Conservation (phyloP, 352 stramenopile genomes). For the Pythium oligandrum region DNA sequence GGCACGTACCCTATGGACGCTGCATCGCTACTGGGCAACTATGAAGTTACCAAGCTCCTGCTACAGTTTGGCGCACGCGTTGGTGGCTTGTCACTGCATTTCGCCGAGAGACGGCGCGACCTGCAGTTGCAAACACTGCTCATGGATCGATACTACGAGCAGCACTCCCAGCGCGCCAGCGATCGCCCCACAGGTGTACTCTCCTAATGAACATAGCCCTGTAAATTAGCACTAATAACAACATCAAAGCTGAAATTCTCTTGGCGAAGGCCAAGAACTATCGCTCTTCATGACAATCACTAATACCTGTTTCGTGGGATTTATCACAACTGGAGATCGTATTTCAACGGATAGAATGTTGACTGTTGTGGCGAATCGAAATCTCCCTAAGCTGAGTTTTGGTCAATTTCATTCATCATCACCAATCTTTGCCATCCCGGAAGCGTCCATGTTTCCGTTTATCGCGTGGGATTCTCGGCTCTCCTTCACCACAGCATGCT, state of each 20-base stretch:
- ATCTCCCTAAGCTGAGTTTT: neutral
- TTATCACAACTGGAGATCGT: too few relatives aligned
- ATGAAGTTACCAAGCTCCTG: constrained; percentile 51
- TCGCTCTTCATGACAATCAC: too few relatives aligned
- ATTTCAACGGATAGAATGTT: too few relatives aligned
- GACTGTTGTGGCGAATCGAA: too few relatives aligned
- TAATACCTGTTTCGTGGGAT: too few relatives aligned
- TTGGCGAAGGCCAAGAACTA: neutral
- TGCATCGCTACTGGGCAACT: constrained; percentile 56
- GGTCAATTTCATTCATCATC: neutral
- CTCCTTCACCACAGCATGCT: too few relatives aligned
- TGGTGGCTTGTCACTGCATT: constrained; percentile 60
- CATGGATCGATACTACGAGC: constrained; percentile 56
- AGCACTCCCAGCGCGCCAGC: constrained; percentile 32
- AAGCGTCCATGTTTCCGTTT: too few relatives aligned
- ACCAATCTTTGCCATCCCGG: too few relatives aligned
- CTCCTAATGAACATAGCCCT: constrained; percentile 1
- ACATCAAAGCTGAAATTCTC: too few relatives aligned
- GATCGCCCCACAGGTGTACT: constrained; percentile 7
- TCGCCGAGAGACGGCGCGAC: constrained; percentile 67
- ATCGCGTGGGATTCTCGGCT: too few relatives aligned
- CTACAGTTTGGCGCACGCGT: constrained; percentile 64
- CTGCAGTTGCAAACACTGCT: constrained; percentile 53
- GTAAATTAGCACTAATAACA: constrained; percentile 1
- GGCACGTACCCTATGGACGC: constrained; percentile 71